Evolutionary conservation across 192 early-diverging fungal genomes (phyloP).

Genomic region (Mortierella alpina): DNA sequence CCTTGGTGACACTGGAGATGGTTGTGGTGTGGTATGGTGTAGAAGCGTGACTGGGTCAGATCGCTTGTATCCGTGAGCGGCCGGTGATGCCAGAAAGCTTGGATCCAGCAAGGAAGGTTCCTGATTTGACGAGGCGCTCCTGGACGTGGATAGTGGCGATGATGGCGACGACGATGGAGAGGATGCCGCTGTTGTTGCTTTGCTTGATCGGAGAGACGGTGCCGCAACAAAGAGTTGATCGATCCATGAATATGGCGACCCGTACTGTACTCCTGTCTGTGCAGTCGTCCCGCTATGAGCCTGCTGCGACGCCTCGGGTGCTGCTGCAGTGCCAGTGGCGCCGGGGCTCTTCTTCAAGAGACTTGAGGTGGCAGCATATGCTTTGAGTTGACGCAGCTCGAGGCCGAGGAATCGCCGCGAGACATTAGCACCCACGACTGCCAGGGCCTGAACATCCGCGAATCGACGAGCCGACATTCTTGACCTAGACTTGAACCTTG

Average conservation of each 20-base stretch:
- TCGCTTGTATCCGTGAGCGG: conserved; percentile 29
- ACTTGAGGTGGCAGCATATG: conserved; percentile 45
- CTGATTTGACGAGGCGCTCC: not conserved
- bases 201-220: not conserved
- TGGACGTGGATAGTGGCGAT: not conserved
- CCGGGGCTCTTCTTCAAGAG: conserved; percentile 8
- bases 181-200: not conserved
- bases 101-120: conserved; percentile 30
- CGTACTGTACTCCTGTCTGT: not conserved
- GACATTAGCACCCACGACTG: conserved; percentile 23
- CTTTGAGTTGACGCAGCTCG: conserved; percentile 25
- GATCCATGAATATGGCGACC: conserved; percentile 21
- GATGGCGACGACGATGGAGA: not conserved
- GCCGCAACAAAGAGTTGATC: conserved; percentile 22
- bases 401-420: conserved; percentile 24
- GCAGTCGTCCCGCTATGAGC: not conserved
- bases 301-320: not conserved
- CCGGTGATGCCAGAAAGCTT: conserved; percentile 36
- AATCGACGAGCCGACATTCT: conserved; percentile 50
- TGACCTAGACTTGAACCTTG: not conserved
- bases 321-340: not conserved
- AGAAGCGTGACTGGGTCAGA: conserved; percentile 6
- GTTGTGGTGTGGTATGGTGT: not conserved
- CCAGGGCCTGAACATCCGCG: conserved; percentile 43
- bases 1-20: not conserved